Conservation (phyloP, 352 stramenopile genomes). For the Pythium phragmiticola region DNA sequence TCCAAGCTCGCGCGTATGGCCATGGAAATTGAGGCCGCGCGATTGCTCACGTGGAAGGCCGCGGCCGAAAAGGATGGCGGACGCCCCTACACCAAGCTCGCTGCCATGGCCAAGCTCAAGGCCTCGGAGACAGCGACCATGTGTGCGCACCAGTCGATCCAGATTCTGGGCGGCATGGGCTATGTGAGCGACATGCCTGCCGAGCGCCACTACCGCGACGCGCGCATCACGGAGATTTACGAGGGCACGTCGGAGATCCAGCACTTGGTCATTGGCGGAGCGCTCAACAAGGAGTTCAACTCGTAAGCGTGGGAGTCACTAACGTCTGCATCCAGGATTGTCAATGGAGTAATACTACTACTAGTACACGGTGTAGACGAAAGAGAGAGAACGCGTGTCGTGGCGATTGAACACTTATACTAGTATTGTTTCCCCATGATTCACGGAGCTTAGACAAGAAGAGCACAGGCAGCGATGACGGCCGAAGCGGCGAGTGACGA, state of each 20-base stretch:
- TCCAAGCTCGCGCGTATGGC: slow-evolving; percentile 95
- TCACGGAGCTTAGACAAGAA: slow-evolving; percentile 2
- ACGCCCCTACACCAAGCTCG: slow-evolving; percentile 90
- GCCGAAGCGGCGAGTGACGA: neutral
- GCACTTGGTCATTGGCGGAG: slow-evolving; percentile 94
- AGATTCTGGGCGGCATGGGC: slow-evolving; percentile 94
- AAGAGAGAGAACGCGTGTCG: no score
- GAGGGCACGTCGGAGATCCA: slow-evolving; percentile 97
- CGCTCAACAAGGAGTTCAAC: slow-evolving; percentile 97
- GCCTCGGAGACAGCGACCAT: slow-evolving; percentile 95
- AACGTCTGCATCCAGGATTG: neutral
- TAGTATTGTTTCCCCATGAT: neutral
- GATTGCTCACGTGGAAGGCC: slow-evolving; percentile 94
- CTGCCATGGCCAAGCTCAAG: slow-evolving; percentile 96
- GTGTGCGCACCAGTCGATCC: slow-evolving; percentile 95
- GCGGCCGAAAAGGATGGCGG: slow-evolving; percentile 91
- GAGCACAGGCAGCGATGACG: neutral
- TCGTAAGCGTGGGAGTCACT: slow-evolving; percentile 18
- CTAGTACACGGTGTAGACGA: neutral
- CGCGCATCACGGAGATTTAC: slow-evolving; percentile 97
- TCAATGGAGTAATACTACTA: neutral
- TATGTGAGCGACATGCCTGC: slow-evolving; percentile 98
- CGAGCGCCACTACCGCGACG: slow-evolving; percentile 96
- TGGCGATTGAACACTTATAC: neutral
- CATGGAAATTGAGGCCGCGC: slow-evolving; percentile 90